Evolutionary conservation across 2,329 filamentous ascomycete genomes (phyloP).

Genomic region (Exophiala spinifera): DNA sequence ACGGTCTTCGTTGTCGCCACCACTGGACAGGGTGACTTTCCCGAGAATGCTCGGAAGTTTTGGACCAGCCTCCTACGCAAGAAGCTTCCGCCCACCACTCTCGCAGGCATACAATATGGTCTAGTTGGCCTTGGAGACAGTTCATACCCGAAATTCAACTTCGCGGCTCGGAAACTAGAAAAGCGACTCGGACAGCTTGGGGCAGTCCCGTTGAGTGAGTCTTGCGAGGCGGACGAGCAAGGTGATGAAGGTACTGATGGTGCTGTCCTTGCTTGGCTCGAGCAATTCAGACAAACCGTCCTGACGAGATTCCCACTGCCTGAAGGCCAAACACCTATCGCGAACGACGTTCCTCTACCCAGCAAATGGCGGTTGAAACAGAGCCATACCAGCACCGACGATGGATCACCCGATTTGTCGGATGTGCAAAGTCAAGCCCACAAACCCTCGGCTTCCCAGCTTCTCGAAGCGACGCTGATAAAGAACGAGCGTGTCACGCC

Average conservation of each 20-base stretch:
- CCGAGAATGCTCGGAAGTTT: slow-evolving; percentile 74
- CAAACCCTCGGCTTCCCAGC: slow-evolving; percentile 57
- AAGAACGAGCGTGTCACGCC: slow-evolving; percentile 75
- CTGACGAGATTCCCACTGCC: slow-evolving; percentile 68
- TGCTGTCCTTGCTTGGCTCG: slow-evolving; percentile 74
- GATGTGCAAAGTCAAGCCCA: slow-evolving; percentile 32
- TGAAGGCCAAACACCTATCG: slow-evolving; percentile 47
- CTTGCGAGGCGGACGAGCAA: slow-evolving; percentile 88
- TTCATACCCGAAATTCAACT: slow-evolving; percentile 95
- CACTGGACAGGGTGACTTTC: slow-evolving; percentile 91
- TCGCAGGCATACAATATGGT: slow-evolving; percentile 69
- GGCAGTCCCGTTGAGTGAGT: slow-evolving; percentile 69
- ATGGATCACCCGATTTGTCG: slow-evolving; percentile 6
- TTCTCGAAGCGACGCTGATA: slow-evolving; percentile 57
- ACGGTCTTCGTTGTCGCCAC: slow-evolving; percentile 79
- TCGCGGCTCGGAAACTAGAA: slow-evolving; percentile 82
- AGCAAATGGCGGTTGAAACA: slow-evolving; percentile 17
- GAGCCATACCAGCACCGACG: background rate
- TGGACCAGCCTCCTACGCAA: slow-evolving; percentile 83
- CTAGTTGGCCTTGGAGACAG: slow-evolving; percentile 92
- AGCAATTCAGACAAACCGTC: slow-evolving; percentile 64
- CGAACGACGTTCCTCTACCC: slow-evolving; percentile 20
- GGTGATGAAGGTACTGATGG: slow-evolving; percentile 88
- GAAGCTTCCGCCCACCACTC: slow-evolving; percentile 67
- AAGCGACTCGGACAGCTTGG: slow-evolving; percentile 82